phyloP scores from a whole-genome alignment of 2,329 filamentous ascomycete species.

The Ascochyta lentis region DNA sequence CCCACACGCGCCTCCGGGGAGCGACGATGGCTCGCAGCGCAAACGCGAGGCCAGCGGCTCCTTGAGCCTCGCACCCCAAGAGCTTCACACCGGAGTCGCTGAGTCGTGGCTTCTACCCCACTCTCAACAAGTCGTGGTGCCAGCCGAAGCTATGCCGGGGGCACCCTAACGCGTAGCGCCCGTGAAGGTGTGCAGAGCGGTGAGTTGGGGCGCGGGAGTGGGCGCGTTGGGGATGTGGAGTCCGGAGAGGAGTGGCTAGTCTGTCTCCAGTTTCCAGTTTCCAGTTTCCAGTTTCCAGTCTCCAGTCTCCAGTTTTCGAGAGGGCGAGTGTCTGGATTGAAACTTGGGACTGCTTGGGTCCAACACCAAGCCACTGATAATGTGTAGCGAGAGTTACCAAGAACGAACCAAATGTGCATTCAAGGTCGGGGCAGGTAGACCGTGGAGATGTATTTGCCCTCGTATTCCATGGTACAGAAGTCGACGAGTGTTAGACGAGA shows the following conservation, averaged over 20 bases:
- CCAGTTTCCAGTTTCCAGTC: no score
- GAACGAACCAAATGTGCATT: neutral
- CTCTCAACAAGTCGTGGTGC: constrained; percentile 14
- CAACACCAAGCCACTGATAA: neutral
- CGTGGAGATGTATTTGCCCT: neutral
- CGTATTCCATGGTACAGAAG: neutral
- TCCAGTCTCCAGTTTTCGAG: neutral
- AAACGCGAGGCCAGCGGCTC: constrained; percentile 11
- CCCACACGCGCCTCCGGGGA: constrained; percentile 8
- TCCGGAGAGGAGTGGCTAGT: constrained; percentile 4
- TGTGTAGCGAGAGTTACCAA: no score
- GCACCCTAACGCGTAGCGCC: constrained; percentile 4
- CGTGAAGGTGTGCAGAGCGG: constrained; percentile 1
- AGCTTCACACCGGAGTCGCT: neutral
- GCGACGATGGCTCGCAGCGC: constrained; percentile 2
- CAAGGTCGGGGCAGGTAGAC: neutral
- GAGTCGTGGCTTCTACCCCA: constrained; percentile 9
- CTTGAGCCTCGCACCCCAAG: constrained; percentile 2
- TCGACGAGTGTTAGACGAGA: neutral
- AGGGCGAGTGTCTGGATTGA: neutral
- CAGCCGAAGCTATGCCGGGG: constrained; percentile 6
- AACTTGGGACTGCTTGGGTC: neutral
- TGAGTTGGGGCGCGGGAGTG: constrained; percentile 8
- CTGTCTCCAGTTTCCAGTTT: neutral
- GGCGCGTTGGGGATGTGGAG: constrained; percentile 4